Conservation (phyloP, 495 filamentous ascomycete genomes). For the Xylaria longipes region DNA sequence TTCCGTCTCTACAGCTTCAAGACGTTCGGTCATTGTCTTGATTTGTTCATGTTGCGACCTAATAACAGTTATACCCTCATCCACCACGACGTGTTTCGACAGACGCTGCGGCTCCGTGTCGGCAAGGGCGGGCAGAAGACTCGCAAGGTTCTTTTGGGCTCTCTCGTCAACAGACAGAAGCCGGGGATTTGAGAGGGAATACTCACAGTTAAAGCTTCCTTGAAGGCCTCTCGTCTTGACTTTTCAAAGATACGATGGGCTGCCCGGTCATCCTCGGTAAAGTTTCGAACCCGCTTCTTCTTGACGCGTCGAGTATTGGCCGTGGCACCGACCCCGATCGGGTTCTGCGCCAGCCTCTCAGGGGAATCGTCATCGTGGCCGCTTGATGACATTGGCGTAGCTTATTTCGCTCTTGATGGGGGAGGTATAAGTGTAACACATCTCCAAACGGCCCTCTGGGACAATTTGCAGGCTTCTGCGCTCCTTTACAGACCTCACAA, state of each 20-base stretch:
- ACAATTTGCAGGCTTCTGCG: conserved; percentile 20
- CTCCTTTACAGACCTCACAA: conserved; percentile 15
- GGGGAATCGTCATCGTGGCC: conserved; percentile 30
- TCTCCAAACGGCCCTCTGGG: conserved; percentile 17
- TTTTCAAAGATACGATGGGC: conserved; percentile 37
- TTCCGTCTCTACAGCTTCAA: conserved; percentile 32
- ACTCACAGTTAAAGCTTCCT: conserved; percentile 36
- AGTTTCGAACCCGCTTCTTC: conserved; percentile 37
- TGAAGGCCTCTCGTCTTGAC: conserved; percentile 37
- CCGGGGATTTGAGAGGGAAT: neutral
- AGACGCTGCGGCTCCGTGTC: conserved; percentile 35
- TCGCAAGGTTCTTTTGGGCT: conserved; percentile 32
- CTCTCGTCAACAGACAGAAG: conserved; percentile 16
- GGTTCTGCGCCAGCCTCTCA: conserved; percentile 17
- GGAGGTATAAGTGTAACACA: conserved; percentile 21
- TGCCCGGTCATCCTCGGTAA: conserved; percentile 36
- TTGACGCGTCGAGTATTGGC: conserved; percentile 21
- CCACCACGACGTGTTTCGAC: conserved; percentile 36
- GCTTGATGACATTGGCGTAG: conserved; percentile 30
- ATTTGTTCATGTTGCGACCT: conserved; percentile 33
- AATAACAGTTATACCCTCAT: conserved; percentile 32
- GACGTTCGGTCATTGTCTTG: conserved; percentile 21
- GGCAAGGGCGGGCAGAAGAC: conserved; percentile 33
- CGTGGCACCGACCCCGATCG: conserved; percentile 11
- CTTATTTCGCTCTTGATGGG: conserved; percentile 17